These are phyloP conservation scores for Handroanthus guayacan DNA, from an alignment of 257 asterid species.

Conservation along the genomic window DNA sequence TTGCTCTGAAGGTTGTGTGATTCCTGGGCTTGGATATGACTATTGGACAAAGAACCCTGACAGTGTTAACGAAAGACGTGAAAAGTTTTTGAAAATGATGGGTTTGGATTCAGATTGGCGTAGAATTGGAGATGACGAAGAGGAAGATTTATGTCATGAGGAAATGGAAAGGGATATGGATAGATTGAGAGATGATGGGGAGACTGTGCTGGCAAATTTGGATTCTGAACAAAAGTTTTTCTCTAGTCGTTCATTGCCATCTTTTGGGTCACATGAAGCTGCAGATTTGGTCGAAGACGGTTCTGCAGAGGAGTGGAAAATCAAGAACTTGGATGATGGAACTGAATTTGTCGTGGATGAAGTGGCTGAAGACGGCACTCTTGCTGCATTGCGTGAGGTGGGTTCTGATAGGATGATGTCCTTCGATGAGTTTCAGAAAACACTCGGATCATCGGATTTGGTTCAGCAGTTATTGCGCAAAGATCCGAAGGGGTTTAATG, in stretches of 20 bases:
- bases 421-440: constrained; percentile 56
- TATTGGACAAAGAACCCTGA: constrained; percentile 58
- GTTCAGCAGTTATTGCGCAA: constrained; percentile 53
- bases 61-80: constrained; percentile 61
- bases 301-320: constrained; percentile 45
- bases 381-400: constrained; percentile 50
- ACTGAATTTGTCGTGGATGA: constrained; percentile 57
- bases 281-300: constrained; percentile 38
- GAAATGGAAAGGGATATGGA: constrained; percentile 25
- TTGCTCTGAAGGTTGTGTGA: constrained; percentile 42
- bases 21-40: constrained; percentile 51
- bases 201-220: constrained; percentile 55
- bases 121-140: constrained; percentile 34
- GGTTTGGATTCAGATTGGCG: constrained; percentile 52
- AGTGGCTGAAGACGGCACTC: constrained; percentile 45
- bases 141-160: constrained; percentile 32
- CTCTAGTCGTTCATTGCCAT: constrained; percentile 47
- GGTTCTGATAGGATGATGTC: constrained; percentile 57
- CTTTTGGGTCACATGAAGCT: constrained; percentile 38
- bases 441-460: constrained; percentile 57
- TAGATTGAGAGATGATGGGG: constrained; percentile 46
- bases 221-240: constrained; percentile 46
- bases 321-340: constrained; percentile 64
- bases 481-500: constrained; percentile 35
- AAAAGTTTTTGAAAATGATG: constrained; percentile 58